phyloP scores from a whole-genome alignment of 2,329 filamentous ascomycete species.

The Aspergillus eucalypticola region DNA sequence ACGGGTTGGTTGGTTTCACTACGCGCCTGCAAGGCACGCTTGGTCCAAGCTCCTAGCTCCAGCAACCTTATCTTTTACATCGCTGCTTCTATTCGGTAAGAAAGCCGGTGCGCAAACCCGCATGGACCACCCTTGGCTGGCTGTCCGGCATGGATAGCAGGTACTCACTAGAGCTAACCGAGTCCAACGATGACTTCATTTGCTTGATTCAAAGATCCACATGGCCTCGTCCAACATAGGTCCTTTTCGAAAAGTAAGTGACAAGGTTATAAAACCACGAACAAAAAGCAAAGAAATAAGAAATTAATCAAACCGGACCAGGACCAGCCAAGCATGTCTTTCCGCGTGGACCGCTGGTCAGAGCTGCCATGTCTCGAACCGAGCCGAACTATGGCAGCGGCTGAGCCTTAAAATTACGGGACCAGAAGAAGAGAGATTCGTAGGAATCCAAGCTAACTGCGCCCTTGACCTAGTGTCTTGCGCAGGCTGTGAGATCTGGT shows the following conservation, averaged over 20 bases:
- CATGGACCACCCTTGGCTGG: neutral
- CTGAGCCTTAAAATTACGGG: constrained; percentile 7
- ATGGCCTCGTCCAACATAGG: neutral
- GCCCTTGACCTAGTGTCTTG: neutral
- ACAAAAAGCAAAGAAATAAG: neutral
- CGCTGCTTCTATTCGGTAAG: constrained; percentile 2
- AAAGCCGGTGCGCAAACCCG: neutral
- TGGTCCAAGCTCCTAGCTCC: constrained; percentile 16
- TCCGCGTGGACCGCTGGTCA: constrained; percentile 14
- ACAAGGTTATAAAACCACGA: neutral
- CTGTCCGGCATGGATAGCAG: neutral
- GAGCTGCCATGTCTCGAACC: constrained; percentile 18
- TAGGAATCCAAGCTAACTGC: neutral
- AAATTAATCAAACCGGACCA: neutral
- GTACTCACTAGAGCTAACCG: neutral
- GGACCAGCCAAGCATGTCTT: constrained; percentile 9
- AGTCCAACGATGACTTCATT: neutral
- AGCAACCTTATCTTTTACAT: constrained; percentile 17
- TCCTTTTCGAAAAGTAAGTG: neutral
- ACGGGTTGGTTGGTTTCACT: constrained; percentile 9
- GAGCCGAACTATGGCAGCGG: constrained; percentile 14
- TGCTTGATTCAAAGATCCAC: neutral
- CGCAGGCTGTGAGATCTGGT: constrained; percentile 2
- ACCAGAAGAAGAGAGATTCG: neutral
- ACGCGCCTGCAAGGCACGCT: constrained; percentile 16